phyloP scores from a whole-genome alignment of 306 rosid species.

The Citrullus colocynthis region DNA sequence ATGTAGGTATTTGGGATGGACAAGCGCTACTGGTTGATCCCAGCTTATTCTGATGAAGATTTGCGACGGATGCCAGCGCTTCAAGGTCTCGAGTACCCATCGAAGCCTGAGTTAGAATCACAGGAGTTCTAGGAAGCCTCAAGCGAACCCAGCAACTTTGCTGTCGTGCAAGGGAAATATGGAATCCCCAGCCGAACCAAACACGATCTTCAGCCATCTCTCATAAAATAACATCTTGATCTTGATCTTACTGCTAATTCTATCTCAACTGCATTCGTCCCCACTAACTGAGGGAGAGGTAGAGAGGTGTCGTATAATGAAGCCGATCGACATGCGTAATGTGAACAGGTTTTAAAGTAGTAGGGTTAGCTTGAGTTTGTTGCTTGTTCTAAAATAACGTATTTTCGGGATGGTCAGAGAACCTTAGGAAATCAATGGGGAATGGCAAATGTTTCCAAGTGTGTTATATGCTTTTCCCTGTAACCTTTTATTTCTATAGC shows the following conservation, averaged over 20 bases:
- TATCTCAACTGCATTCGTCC: constrained; percentile 16
- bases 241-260: constrained; percentile 16
- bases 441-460: background rate
- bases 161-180: background rate
- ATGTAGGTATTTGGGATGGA: constrained; percentile 84
- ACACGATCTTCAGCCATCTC: constrained; percentile 12
- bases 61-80: constrained; percentile 76
- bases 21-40: constrained; percentile 84
- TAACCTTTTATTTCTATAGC: background rate
- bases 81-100: constrained; percentile 93
- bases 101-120: constrained; percentile 79
- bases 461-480: background rate
- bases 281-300: constrained; percentile 8
- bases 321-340: constrained; percentile 15
- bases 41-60: constrained; percentile 92
- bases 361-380: background rate
- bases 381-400: background rate
- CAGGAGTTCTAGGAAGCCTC: constrained; percentile 43
- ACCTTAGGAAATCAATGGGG: background rate
- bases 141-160: background rate
- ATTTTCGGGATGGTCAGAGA: background rate
- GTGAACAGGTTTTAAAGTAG: constrained; percentile 4
- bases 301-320: background rate
- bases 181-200: constrained; percentile 4
- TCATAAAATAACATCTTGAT: constrained; percentile 18